A percentile compares a stretch with the other conserved stretches of the same genome.
These are phyloP conservation scores for Aspergillus affinis DNA, from an alignment of 495 filamentous ascomycete species.

Conservation along the genomic window DNA sequence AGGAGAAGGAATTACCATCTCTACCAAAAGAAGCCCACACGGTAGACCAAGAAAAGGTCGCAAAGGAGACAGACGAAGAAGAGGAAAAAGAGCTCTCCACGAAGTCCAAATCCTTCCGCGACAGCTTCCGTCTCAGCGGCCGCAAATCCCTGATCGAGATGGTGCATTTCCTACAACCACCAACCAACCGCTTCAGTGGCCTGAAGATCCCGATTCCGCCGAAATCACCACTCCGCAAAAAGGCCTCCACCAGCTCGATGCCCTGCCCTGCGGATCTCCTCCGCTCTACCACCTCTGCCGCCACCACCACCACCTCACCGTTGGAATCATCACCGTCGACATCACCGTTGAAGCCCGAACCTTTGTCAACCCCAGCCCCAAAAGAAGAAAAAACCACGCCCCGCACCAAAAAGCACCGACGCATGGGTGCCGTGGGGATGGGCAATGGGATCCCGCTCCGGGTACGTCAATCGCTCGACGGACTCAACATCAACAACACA, in stretches of 20 bases:
- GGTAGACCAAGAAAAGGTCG: no score
- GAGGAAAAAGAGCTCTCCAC: not conserved
- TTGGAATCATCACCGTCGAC: no score
- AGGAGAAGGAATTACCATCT: not conserved
- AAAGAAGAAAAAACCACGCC: not conserved
- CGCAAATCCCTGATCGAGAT: constrained; percentile 28
- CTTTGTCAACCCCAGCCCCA: not conserved
- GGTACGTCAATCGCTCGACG: not conserved
- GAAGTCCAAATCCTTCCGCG: constrained; percentile 10
- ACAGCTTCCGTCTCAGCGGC: constrained; percentile 15
- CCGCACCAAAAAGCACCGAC: not conserved
- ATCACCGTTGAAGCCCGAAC: no score
- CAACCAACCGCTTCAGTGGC: constrained; percentile 5
- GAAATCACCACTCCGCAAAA: not conserved
- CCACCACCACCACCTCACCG: no score
- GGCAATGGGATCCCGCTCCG: not conserved
- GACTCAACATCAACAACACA: not conserved
- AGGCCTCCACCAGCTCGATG: not conserved
- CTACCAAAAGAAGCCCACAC: not conserved
- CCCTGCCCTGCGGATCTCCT: not conserved
- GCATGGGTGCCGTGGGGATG: constrained; percentile 1
- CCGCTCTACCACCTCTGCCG: no score
- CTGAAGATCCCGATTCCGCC: constrained; percentile 6
- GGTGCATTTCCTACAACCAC: constrained; percentile 19
- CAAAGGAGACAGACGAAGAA: not conserved